phyloP scores from a whole-genome alignment of 441 rosid genomes.

The Erysimum cheiri region DNA sequence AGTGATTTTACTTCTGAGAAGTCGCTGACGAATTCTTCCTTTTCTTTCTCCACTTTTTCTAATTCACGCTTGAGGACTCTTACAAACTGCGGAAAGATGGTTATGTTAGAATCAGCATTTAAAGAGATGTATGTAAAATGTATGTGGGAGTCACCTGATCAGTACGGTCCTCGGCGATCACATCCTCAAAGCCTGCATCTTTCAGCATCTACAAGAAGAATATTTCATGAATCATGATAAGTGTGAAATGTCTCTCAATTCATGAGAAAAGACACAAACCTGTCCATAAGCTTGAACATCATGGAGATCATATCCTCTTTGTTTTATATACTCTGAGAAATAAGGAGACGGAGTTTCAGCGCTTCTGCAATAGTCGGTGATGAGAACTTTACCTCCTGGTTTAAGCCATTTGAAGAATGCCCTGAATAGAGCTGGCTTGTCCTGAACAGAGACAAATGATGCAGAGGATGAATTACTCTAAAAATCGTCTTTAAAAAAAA shows the following conservation, averaged over 20 bases:
- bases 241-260: neutral
- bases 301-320: conserved; percentile 94
- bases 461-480: no score
- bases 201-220: conserved; percentile 65
- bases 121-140: neutral
- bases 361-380: conserved; percentile 76
- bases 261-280: conserved; percentile 45
- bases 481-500: no score
- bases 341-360: conserved; percentile 66
- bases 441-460: conserved; percentile 52
- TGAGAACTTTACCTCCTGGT: conserved; percentile 89
- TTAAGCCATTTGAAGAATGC: conserved; percentile 87
- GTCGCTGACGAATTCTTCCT: conserved; percentile 63
- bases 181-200: conserved; percentile 79
- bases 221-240: neutral
- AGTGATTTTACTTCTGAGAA: conserved; percentile 59
- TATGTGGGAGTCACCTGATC: conserved; percentile 59
- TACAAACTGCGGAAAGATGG: conserved; percentile 55
- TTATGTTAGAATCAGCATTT: conserved; percentile 3
- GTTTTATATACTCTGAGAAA: conserved; percentile 66
- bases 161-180: conserved; percentile 78
- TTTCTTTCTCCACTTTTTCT: conserved; percentile 61
- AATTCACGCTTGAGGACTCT: conserved; percentile 67
- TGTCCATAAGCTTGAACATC: conserved; percentile 75
- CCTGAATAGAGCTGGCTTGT: conserved; percentile 81